phyloP scores from a whole-genome alignment of 768 basidiomycete species.

The Trichaptum fuscoviolaceum region DNA sequence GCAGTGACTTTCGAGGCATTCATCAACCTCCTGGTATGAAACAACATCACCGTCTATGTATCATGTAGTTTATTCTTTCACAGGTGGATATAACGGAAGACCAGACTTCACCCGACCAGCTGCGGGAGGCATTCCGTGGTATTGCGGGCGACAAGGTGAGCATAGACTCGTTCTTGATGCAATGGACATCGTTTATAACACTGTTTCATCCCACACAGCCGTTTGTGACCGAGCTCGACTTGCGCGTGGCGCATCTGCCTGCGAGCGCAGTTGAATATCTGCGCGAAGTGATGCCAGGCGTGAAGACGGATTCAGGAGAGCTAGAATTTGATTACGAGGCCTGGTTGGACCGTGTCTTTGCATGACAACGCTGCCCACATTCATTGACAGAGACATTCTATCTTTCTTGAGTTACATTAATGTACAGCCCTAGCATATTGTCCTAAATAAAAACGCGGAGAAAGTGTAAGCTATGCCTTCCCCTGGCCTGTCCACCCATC shows the following conservation, averaged over 20 bases:
- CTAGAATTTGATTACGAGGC: conserved; percentile 74
- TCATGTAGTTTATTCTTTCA: conserved; percentile 4
- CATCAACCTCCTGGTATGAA: conserved; percentile 79
- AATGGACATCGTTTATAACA: conserved; percentile 11
- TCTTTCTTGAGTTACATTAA: neutral
- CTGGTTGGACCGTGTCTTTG: conserved; percentile 79
- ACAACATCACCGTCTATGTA: neutral
- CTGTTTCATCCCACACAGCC: conserved; percentile 44
- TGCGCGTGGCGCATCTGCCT: conserved; percentile 79
- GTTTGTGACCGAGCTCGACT: conserved; percentile 89
- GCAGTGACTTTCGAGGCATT: conserved; percentile 92
- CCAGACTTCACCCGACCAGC: conserved; percentile 86
- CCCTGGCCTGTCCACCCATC: no score
- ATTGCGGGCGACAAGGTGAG: conserved; percentile 85
- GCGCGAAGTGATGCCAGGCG: conserved; percentile 70
- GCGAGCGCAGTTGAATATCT: conserved; percentile 73
- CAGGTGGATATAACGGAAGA: conserved; percentile 97
- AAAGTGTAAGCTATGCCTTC: no score
- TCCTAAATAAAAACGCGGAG: no score
- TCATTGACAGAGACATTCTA: neutral
- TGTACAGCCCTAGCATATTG: no score
- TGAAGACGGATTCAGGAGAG: conserved; percentile 48
- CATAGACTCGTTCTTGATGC: neutral
- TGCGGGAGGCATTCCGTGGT: conserved; percentile 89
- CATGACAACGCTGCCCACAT: conserved; percentile 22